Percentiles rank a stretch among this genome's conserved stretches.
Conservation (phyloP, 495 filamentous ascomycete genomes). For the Tuber calosporum region DNA sequence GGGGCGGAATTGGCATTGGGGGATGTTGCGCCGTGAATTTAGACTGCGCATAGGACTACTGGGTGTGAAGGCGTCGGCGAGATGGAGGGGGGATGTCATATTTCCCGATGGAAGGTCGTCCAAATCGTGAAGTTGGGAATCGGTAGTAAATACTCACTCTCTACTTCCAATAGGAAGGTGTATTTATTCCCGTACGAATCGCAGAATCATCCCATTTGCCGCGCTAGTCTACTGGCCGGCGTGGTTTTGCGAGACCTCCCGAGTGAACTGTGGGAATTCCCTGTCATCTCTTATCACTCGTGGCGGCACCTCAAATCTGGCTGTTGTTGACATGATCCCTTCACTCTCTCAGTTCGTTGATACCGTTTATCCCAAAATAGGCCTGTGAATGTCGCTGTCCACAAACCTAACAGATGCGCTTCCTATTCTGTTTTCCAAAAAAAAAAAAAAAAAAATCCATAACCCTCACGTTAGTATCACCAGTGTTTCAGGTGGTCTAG, state of each 20-base stretch:
- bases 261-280: neutral
- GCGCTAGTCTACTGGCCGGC: neutral
- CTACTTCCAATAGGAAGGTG: neutral
- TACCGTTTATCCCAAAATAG: neutral
- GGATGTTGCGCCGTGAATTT: slow-evolving; percentile 49
- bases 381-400: too few species aligned
- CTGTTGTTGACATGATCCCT: neutral
- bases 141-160: neutral
- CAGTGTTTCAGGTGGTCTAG: too few species aligned
- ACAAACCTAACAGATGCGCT: too few species aligned
- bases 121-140: slow-evolving; percentile 37
- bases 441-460: too few species aligned
- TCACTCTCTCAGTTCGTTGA: neutral
- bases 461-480: too few species aligned
- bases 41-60: slow-evolving; percentile 51
- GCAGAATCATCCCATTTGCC: too few species aligned
- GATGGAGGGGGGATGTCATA: slow-evolving; percentile 44
- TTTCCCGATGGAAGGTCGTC: slow-evolving; percentile 46
- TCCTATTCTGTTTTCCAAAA: too few species aligned
- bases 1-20: slow-evolving; percentile 46
- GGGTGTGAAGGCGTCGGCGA: slow-evolving; percentile 49
- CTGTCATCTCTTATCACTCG: neutral
- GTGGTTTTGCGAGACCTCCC: neutral
- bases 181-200: neutral
- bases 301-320: neutral